phyloP scores from a whole-genome alignment of 352 stramenopile genomes.

The Phytophthora pseudosyringae region DNA sequence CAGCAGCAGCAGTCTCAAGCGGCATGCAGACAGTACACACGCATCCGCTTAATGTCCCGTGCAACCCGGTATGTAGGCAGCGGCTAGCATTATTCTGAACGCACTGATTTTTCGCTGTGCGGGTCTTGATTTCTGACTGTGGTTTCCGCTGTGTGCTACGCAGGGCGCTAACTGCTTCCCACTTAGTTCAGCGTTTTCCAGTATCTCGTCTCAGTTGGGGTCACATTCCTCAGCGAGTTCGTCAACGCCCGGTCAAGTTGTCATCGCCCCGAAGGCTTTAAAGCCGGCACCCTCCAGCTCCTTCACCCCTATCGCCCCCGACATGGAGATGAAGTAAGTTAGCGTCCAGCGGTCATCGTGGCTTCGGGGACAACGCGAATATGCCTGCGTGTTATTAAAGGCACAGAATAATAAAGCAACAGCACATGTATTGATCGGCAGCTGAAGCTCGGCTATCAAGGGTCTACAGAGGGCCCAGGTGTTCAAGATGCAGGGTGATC shows the following conservation, averaged over 20 bases:
- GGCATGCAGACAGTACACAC: conserved; percentile 41
- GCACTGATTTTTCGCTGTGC: conserved; percentile 19
- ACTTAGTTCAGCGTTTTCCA: conserved; percentile 49
- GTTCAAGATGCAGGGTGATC: neutral
- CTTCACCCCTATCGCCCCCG: conserved; percentile 33
- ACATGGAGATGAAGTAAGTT: conserved; percentile 43
- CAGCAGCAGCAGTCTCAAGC: conserved; percentile 25
- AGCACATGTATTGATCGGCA: conserved; percentile 20
- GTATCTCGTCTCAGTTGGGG: conserved; percentile 35
- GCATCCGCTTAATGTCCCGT: conserved; percentile 43
- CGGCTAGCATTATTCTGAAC: conserved; percentile 23
- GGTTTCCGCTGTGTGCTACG: conserved; percentile 5
- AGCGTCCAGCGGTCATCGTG: conserved; percentile 13
- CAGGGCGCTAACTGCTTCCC: conserved; percentile 54
- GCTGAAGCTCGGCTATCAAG: conserved; percentile 9
- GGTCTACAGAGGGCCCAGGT: neutral
- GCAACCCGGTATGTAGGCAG: conserved; percentile 39
- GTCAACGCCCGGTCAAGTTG: conserved; percentile 33
- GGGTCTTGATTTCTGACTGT: conserved; percentile 24
- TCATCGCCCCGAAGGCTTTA: conserved; percentile 44
- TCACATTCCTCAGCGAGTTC: conserved; percentile 23
- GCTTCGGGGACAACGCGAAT: conserved; percentile 7
- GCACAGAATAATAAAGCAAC: conserved; percentile 36
- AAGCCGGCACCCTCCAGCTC: conserved; percentile 23
- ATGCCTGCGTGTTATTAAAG: conserved; percentile 22